A percentile compares a stretch with the other conserved stretches of the same genome.
Conservation (phyloP, 2,329 filamentous ascomycete species). For the Ophiognomonia clavigignenti-juglandacearum region DNA sequence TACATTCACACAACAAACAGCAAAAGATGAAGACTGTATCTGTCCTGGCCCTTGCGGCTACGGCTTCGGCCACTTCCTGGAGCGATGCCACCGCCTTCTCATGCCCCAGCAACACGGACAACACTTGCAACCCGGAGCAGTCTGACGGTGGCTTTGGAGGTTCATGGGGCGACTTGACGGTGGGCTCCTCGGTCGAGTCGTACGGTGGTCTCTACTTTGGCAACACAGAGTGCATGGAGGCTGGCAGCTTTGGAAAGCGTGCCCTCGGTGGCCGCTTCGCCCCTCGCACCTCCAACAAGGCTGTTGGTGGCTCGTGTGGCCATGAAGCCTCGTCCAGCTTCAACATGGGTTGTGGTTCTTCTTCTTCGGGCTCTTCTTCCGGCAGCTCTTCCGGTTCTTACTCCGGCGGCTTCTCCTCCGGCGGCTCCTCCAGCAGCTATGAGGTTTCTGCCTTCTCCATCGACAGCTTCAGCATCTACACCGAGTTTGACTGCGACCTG, state of each 20-base stretch:
- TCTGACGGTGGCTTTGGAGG: conserved; percentile 50
- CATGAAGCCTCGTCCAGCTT: conserved; percentile 44
- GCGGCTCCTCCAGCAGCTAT: conserved; percentile 35
- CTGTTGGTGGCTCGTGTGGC: conserved; percentile 53
- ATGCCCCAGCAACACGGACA: conserved; percentile 68
- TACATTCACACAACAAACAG: conserved; percentile 9
- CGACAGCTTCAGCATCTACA: conserved; percentile 65
- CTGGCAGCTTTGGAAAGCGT: conserved; percentile 46
- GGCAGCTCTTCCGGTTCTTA: background rate
- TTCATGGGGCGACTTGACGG: conserved; percentile 60
- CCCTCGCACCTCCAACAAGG: conserved; percentile 51
- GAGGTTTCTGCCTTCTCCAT: conserved; percentile 59
- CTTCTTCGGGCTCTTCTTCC: background rate
- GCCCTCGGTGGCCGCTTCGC: conserved; percentile 37
- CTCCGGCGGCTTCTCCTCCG: background rate
- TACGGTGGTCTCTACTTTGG: conserved; percentile 72
- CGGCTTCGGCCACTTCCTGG: conserved; percentile 42
- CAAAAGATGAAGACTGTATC: conserved; percentile 47
- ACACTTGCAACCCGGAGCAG: conserved; percentile 71
- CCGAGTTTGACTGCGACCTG: conserved; percentile 71
- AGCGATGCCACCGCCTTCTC: conserved; percentile 46
- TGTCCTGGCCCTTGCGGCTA: conserved; percentile 46
- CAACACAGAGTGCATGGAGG: conserved; percentile 64
- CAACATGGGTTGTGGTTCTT: conserved; percentile 47
- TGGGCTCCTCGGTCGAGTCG: conserved; percentile 51